A percentile compares a stretch with the other conserved stretches of the same genome.
These are phyloP conservation scores for Aphelidium insulamus DNA, from an alignment of 371 early-diverging fungal genomes.

Conservation along the genomic window DNA sequence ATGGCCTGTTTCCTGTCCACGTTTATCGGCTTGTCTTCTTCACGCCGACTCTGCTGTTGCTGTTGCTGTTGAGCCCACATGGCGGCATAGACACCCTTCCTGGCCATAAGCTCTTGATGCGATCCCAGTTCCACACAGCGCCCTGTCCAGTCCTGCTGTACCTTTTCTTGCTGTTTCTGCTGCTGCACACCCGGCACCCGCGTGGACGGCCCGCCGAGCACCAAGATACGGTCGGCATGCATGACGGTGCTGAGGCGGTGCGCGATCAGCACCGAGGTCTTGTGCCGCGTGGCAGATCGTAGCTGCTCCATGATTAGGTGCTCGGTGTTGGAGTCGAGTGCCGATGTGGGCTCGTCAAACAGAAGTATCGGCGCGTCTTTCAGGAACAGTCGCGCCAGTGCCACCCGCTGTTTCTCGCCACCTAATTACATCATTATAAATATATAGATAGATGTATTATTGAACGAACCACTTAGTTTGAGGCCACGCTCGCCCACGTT, in stretches of 20 bases:
- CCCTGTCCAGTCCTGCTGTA: no score
- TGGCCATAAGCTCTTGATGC: no score
- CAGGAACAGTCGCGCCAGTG: conserved; percentile 57
- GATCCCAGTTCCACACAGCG: no score
- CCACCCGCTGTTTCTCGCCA: conserved; percentile 88
- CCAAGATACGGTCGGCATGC: conserved; percentile 52
- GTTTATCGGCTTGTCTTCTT: no score
- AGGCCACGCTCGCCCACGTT: conserved; percentile 82
- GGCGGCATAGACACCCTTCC: no score
- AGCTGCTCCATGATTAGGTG: conserved; percentile 26
- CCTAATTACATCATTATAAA: conserved; percentile 12
- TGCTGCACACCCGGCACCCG: no score
- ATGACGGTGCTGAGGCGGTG: conserved; percentile 71
- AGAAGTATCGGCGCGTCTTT: conserved; percentile 51
- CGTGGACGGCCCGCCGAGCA: no score
- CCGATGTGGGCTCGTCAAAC: conserved; percentile 86
- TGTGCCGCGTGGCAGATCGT: conserved; percentile 45
- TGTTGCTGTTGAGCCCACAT: no score
- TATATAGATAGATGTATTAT: neutral
- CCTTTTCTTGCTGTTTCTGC: no score
- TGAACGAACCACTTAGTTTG: conserved; percentile 37
- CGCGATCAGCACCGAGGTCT: conserved; percentile 86
- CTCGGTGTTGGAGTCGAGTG: conserved; percentile 82
- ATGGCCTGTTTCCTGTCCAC: no score
- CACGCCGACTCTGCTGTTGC: no score